These are phyloP conservation scores for Xylaria curta DNA, from an alignment of 495 filamentous ascomycete genomes.

Conservation along the genomic window DNA sequence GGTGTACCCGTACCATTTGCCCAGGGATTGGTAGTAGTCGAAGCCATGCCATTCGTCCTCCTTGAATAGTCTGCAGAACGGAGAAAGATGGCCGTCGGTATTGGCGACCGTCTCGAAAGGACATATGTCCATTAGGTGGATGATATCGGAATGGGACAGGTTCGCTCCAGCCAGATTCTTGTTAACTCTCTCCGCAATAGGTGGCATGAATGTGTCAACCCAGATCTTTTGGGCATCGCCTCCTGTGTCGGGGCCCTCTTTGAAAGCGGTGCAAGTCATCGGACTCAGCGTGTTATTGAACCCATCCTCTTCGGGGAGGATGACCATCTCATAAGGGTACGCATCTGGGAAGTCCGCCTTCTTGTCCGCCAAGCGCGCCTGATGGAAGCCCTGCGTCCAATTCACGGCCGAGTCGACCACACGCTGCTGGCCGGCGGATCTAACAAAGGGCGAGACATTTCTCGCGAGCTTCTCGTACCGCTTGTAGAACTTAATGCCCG, in stretches of 20 bases:
- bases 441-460: conserved; percentile 68
- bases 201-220: conserved; percentile 61
- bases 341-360: conserved; percentile 36
- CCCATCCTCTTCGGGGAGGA: conserved; percentile 66
- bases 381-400: conserved; percentile 74
- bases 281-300: conserved; percentile 82
- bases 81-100: conserved; percentile 51
- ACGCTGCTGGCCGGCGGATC: conserved; percentile 71
- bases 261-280: conserved; percentile 69
- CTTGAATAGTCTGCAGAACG: conserved; percentile 77
- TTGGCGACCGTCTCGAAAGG: conserved; percentile 76
- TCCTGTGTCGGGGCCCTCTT: conserved; percentile 54
- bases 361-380: conserved; percentile 57
- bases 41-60: conserved; percentile 73
- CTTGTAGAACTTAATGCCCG: conserved; percentile 73
- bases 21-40: conserved; percentile 75
- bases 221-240: conserved; percentile 59
- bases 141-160: conserved; percentile 62
- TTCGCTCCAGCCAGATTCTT: conserved; percentile 64
- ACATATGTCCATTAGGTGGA: conserved; percentile 84
- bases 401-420: conserved; percentile 76
- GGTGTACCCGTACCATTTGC: conserved; percentile 81
- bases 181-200: conserved; percentile 69
- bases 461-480: conserved; percentile 67
- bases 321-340: conserved; percentile 63